Evolutionary conservation across 164 flowering plant species (phyloP), one percentile per base, ranked within the genome.

Genomic region (Tetracentron sinense): DNA sequence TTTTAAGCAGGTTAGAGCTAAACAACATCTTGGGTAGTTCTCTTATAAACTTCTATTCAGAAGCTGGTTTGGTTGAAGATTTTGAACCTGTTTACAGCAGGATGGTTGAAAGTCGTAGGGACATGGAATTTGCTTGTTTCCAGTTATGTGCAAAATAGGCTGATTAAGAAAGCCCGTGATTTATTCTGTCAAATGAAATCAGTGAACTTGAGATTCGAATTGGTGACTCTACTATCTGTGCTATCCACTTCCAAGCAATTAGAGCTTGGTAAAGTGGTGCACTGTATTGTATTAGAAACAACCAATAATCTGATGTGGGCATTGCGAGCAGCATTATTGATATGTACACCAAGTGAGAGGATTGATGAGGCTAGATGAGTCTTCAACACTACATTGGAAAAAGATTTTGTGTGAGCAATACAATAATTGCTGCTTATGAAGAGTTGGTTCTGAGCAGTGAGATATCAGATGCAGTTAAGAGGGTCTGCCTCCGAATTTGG

Each of bases 111-210:
- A 74, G 95, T 86, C 75, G 76, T 69, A 25, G 95, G 86, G 21
- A 78, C 90, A 4, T 87, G 93, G 93, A 90, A 87, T 70, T 75
- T 86, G 80, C 69, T 87, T 17, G 72, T 87, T 67, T 85, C 90
- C 51, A 72, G 85, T 60, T 83, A 86, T 64, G 79, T 84, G 35
- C 82, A 74, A 57, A 44, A 56, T 56, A 81, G 83, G 47, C 70
- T 42, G 47, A 57, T 75, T 46, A 83, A 77, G 20, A 71, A 68
- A 30, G 92, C 92, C 16, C 56, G 83, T 11, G 28, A 76, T 30
- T 59, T 49, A 35, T 87, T 87, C 57, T 77, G 42, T 33, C 17
- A 28, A 42, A 87, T 90, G 97, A 80, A 81, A 70, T 67, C 44
- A 21, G 79, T 74, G 63, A 66, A 68, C 19, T 63, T 84, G 61